Conservation (phyloP, 2,329 filamentous ascomycete genomes). For the Ramularia collo-cygni region DNA sequence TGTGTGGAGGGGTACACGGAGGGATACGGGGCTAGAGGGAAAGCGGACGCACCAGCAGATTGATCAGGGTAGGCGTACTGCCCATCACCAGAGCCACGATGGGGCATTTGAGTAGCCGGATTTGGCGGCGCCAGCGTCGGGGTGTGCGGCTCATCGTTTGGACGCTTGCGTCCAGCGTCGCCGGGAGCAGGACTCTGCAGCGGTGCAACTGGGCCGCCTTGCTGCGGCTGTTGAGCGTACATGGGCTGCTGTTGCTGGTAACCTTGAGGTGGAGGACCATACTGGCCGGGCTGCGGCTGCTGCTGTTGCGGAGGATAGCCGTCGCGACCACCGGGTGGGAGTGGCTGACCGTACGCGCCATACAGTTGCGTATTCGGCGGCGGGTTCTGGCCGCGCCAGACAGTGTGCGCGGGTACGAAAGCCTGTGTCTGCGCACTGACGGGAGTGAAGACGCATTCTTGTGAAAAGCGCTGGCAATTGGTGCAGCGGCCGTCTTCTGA, state of each 20-base stretch:
- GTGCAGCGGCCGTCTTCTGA: slow-evolving; percentile 65
- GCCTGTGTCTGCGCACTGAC: slow-evolving; percentile 68
- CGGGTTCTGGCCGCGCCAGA: slow-evolving; percentile 45
- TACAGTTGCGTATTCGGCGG: slow-evolving; percentile 41
- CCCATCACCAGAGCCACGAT: slow-evolving; percentile 8
- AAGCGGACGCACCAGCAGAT: no score
- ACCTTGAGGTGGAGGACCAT: slow-evolving; percentile 34
- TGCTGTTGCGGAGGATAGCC: slow-evolving; percentile 28
- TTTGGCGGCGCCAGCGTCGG: slow-evolving; percentile 44
- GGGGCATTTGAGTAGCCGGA: slow-evolving; percentile 35
- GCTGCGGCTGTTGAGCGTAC: slow-evolving; percentile 32
- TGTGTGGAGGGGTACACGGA: no score
- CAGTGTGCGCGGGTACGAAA: slow-evolving; percentile 65
- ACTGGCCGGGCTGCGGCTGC: slow-evolving; percentile 26
- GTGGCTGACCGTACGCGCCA: slow-evolving; percentile 45
- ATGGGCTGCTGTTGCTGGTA: slow-evolving; percentile 36
- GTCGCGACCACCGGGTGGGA: slow-evolving; percentile 32
- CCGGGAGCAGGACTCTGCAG: slow-evolving; percentile 3
- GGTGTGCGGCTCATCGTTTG: slow-evolving; percentile 44
- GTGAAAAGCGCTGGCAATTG: slow-evolving; percentile 67
- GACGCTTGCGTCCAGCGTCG: slow-evolving; percentile 39
- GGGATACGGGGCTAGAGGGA: no score
- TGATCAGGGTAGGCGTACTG: slow-evolving; percentile 36
- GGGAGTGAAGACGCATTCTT: slow-evolving; percentile 71
- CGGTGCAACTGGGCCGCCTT: slow-evolving; percentile 11